phyloP scores from a whole-genome alignment of 306 rosid genomes.

The Quercus alba region DNA sequence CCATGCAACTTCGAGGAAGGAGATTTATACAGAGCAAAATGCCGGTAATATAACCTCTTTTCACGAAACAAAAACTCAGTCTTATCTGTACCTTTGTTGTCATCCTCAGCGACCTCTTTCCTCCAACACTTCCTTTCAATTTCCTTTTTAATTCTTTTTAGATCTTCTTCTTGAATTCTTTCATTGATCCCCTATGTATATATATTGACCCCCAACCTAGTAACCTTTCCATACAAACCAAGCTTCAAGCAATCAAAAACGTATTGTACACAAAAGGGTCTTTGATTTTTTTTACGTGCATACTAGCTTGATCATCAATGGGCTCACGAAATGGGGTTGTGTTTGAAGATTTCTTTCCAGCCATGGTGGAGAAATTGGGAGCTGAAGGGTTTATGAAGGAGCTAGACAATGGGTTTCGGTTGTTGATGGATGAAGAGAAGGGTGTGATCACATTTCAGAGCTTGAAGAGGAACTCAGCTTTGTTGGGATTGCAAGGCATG shows the following conservation, averaged over 20 bases:
- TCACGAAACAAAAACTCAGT: not conserved
- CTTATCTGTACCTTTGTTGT: slow-evolving; percentile 27
- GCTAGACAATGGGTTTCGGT: slow-evolving; percentile 57
- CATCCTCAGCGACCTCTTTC: slow-evolving; percentile 20
- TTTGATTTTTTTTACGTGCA: not conserved
- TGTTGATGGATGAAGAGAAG: slow-evolving; percentile 65
- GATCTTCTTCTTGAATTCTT: not conserved
- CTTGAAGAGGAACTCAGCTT: slow-evolving; percentile 69
- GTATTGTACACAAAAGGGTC: not conserved
- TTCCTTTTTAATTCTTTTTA: not conserved
- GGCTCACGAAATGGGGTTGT: slow-evolving; percentile 42
- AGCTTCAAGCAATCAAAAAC: not conserved
- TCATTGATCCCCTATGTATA: not conserved
- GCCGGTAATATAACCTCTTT: not conserved
- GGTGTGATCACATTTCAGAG: slow-evolving; percentile 70
- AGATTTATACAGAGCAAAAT: slow-evolving; percentile 6
- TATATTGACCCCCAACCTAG: not conserved
- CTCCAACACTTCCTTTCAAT: slow-evolving; percentile 6
- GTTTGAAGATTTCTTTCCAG: slow-evolving; percentile 69
- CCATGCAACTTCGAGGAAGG: slow-evolving; percentile 68
- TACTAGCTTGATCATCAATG: slow-evolving; percentile 23
- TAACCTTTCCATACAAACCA: not conserved
- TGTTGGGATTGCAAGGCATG: slow-evolving; percentile 72
- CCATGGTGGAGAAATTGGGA: slow-evolving; percentile 71
- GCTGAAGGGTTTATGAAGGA: slow-evolving; percentile 75